Evolutionary conservation across 345 rosid genomes (phyloP).

Genomic region (Corchorus capsularis): DNA sequence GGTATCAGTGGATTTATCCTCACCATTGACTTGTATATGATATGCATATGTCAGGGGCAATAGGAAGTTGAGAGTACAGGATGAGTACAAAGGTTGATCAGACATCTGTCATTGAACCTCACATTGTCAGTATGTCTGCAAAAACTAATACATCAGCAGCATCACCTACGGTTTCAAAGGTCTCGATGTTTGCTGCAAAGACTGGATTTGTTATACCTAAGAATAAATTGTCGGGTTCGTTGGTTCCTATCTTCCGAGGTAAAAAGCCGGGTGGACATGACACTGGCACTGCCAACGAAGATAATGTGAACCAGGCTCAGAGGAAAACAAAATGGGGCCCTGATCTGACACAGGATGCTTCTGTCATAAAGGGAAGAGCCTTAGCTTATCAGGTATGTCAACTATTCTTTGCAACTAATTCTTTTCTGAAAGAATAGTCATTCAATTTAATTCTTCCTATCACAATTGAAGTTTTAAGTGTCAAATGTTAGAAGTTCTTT

Average conservation of each 20-base stretch:
- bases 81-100: conserved; percentile 37
- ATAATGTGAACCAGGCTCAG: conserved; percentile 40
- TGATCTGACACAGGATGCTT: conserved; percentile 66
- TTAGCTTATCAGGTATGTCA: conserved; percentile 82
- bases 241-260: conserved; percentile 62
- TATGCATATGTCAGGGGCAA: not conserved
- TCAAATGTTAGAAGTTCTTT: conserved; percentile 17
- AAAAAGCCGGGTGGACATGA: conserved; percentile 45
- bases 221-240: conserved; percentile 82
- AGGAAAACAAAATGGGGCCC: conserved; percentile 92
- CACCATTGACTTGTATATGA: not conserved
- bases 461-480: conserved; percentile 3
- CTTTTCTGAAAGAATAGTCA: not conserved
- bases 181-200: conserved; percentile 73
- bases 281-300: conserved; percentile 40
- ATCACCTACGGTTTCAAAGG: conserved; percentile 49
- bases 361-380: conserved; percentile 58
- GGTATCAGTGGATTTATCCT: not conserved
- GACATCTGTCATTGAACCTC: conserved; percentile 33
- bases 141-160: conserved; percentile 33
- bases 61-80: conserved; percentile 2
- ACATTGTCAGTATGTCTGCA: conserved; percentile 42
- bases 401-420: conserved; percentile 4
- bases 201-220: conserved; percentile 92
- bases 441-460: not conserved